Percentiles rank a stretch among this genome's conserved stretches.
These are phyloP conservation scores for Eucalyptus shirleyi DNA, from an alignment of 345 rosid species.

Conservation along the genomic window DNA sequence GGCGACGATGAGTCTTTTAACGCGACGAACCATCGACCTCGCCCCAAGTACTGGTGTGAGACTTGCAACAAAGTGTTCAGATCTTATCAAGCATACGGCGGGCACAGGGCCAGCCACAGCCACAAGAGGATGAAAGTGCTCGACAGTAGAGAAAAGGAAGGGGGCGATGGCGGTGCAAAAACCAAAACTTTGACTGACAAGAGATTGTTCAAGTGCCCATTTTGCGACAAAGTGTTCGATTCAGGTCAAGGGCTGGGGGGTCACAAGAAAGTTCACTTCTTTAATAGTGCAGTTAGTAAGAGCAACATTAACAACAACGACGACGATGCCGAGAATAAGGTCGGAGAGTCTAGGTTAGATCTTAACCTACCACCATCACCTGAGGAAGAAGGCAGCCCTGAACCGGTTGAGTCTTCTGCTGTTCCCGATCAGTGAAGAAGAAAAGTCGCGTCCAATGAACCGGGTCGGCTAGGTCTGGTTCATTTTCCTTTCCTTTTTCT, in stretches of 20 bases:
- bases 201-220: slow-evolving; percentile 7
- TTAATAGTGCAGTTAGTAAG: neutral
- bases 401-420: neutral
- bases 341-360: neutral
- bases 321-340: neutral
- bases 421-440: neutral
- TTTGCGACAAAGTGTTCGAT: slow-evolving; percentile 13
- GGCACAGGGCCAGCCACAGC: slow-evolving; percentile 10
- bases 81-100: slow-evolving; percentile 20
- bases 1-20: neutral
- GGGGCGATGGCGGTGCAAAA: neutral
- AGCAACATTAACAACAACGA: neutral
- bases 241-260: slow-evolving; percentile 36
- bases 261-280: slow-evolving; percentile 21
- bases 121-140: neutral
- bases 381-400: neutral
- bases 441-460: neutral
- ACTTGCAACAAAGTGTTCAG: slow-evolving; percentile 9
- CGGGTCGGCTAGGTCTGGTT: neutral
- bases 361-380: neutral
- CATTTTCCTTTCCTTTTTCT: neutral
- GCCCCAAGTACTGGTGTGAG: neutral
- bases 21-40: neutral
- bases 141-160: neutral
- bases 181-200: neutral